These are phyloP conservation scores for apple (Malus domestica) DNA, from an alignment of 306 rosid species.

Conservation along the genomic window DNA sequence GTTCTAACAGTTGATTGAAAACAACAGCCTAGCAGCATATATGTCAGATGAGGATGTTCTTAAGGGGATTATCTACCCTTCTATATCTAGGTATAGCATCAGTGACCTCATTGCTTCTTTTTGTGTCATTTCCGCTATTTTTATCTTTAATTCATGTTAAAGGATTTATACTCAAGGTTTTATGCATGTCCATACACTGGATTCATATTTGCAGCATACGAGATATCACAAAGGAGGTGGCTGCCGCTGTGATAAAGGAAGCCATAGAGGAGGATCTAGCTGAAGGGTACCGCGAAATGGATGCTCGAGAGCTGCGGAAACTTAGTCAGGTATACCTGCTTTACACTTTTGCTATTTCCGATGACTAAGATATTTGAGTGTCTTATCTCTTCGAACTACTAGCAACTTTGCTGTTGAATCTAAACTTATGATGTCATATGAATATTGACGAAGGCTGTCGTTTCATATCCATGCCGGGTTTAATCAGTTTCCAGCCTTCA, in stretches of 20 bases:
- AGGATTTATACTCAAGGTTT: not conserved
- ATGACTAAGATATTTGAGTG: not conserved
- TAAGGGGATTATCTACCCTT: constrained; percentile 75
- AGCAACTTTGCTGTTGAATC: not conserved
- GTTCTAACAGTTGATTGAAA: constrained; percentile 19
- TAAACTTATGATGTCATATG: not conserved
- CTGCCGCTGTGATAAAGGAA: constrained; percentile 87
- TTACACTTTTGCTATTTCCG: not conserved
- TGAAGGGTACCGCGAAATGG: constrained; percentile 80
- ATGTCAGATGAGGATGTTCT: constrained; percentile 92
- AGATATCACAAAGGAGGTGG: constrained; percentile 86
- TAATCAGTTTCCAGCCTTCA: not conserved
- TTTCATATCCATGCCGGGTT: not conserved
- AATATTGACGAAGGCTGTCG: not conserved
- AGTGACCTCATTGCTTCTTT: not conserved
- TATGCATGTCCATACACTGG: constrained; percentile 17
- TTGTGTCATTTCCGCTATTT: not conserved
- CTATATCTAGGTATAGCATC: constrained; percentile 69
- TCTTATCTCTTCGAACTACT: not conserved
- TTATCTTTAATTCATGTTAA: not conserved
- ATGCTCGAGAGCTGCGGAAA: constrained; percentile 71
- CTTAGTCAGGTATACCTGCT: constrained; percentile 47
- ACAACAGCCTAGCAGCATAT: constrained; percentile 83
- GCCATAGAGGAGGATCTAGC: constrained; percentile 86
- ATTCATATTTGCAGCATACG: constrained; percentile 64